phyloP scores from a whole-genome alignment of 768 basidiomycete species.

The Lactarius evosmus region DNA sequence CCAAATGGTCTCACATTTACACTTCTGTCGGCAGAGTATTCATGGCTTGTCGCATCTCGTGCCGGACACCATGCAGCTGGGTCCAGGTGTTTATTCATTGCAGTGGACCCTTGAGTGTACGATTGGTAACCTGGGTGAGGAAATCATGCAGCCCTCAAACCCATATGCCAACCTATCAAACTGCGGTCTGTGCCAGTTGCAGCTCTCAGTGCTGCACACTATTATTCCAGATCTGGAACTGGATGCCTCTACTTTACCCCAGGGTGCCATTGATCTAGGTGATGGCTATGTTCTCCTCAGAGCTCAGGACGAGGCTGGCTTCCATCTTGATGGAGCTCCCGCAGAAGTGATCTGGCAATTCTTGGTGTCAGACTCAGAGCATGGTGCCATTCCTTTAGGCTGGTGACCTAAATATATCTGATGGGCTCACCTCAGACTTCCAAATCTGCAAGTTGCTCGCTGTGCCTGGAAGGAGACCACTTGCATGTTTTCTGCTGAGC shows the following conservation, averaged over 20 bases:
- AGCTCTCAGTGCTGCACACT: slow-evolving; percentile 10
- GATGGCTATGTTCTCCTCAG: slow-evolving; percentile 31
- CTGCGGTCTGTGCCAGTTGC: too few relatives aligned
- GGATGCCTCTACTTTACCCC: neutral
- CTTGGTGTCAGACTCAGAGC: neutral
- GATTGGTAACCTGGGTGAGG: too few relatives aligned
- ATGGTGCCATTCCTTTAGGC: too few relatives aligned
- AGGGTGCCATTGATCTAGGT: slow-evolving; percentile 30
- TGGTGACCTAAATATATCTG: neutral
- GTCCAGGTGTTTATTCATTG: slow-evolving; percentile 20
- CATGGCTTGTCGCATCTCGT: slow-evolving; percentile 36
- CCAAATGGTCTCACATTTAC: slow-evolving; percentile 29
- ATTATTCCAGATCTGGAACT: slow-evolving; percentile 11
- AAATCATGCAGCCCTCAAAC: too few relatives aligned
- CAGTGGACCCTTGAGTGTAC: slow-evolving; percentile 32
- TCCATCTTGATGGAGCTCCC: neutral
- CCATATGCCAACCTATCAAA: too few relatives aligned
- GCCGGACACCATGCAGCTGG: slow-evolving; percentile 29
- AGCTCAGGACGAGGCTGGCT: slow-evolving; percentile 5
- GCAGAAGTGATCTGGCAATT: slow-evolving; percentile 8
- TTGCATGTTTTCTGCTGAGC: neutral
- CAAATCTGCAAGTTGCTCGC: slow-evolving; percentile 26
- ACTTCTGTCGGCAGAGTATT: slow-evolving; percentile 37
- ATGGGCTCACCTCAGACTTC: slow-evolving; percentile 32
- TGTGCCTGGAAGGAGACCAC: slow-evolving; percentile 14